A percentile compares a stretch with the other conserved stretches of the same genome.
These are phyloP conservation scores for Beauveria medogensis DNA, from an alignment of 2,329 filamentous ascomycete genomes.

Conservation along the genomic window DNA sequence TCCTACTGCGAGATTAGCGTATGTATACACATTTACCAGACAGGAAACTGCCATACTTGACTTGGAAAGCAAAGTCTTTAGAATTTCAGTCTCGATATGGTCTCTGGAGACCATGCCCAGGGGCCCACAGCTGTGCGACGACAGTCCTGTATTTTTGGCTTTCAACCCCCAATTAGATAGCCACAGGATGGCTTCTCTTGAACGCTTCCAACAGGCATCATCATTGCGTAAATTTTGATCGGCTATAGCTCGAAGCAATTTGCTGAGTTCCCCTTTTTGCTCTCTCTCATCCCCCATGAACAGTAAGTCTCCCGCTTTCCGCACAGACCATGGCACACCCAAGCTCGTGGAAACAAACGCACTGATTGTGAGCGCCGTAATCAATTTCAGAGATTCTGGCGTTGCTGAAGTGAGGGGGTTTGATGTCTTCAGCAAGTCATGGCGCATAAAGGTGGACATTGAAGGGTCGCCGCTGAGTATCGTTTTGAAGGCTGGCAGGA, in stretches of 20 bases:
- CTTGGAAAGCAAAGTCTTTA: conserved; percentile 58
- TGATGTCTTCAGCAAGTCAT: conserved; percentile 45
- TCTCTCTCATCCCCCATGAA: conserved; percentile 56
- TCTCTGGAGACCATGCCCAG: conserved; percentile 52
- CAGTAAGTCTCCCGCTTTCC: conserved; percentile 52
- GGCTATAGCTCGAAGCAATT: conserved; percentile 47
- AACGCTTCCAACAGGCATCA: conserved; percentile 54
- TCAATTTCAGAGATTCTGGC: conserved; percentile 44
- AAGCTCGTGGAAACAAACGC: conserved; percentile 46
- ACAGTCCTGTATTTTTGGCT: conserved; percentile 16
- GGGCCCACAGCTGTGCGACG: conserved; percentile 47
- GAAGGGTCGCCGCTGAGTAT: conserved; percentile 17
- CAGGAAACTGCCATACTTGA: conserved; percentile 40
- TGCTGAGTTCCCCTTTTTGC: conserved; percentile 51
- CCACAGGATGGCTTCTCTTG: conserved; percentile 62
- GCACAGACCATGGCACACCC: conserved; percentile 43
- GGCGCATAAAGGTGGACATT: conserved; percentile 24
- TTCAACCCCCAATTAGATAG: conserved; percentile 62
- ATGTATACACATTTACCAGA: neutral
- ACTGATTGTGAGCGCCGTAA: conserved; percentile 56
- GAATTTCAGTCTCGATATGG: conserved; percentile 60
- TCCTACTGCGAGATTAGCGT: conserved; percentile 30
- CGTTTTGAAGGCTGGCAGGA: conserved; percentile 24
- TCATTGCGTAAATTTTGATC: conserved; percentile 47
- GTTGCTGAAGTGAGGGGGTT: conserved; percentile 60